Evolutionary conservation across 352 stramenopile species (phyloP).

Genomic region (Globisporangium rhizosaccharum): DNA sequence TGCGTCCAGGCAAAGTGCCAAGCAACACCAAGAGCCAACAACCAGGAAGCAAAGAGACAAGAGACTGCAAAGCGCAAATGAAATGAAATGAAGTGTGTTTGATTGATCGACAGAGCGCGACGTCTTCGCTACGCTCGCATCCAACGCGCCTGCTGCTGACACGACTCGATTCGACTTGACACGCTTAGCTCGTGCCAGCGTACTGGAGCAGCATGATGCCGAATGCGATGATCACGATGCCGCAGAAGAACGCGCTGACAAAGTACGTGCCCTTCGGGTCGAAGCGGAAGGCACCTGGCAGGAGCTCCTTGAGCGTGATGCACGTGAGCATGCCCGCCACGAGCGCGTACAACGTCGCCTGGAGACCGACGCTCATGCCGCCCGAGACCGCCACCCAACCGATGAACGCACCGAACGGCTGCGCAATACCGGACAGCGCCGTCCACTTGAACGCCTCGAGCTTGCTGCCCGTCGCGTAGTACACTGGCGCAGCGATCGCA

Average conservation of each 20-base stretch:
- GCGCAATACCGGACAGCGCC: constrained; percentile 77
- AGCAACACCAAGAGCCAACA: no score
- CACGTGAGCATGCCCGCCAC: constrained; percentile 93
- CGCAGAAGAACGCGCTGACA: constrained; percentile 70
- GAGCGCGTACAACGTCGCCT: constrained; percentile 86
- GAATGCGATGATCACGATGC: constrained; percentile 81
- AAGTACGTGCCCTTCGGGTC: constrained; percentile 80
- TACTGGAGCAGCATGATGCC: constrained; percentile 77
- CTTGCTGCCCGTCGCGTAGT: constrained; percentile 92
- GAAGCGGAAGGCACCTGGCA: constrained; percentile 87
- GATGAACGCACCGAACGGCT: constrained; percentile 87
- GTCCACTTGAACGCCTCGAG: constrained; percentile 91
- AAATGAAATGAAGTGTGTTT: no score
- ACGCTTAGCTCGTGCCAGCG: constrained; percentile 15
- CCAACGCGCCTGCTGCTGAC: no score
- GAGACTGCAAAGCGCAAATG: no score
- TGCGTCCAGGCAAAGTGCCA: no score
- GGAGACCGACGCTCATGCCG: constrained; percentile 49
- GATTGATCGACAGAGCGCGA: no score
- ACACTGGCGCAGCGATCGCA: constrained; percentile 92
- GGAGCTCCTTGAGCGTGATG: constrained; percentile 87
- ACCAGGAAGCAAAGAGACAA: no score
- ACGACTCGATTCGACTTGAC: no score
- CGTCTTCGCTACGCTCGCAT: no score
- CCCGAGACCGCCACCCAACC: constrained; percentile 65